Evolutionary conservation across 129 eudicot species (phyloP), one percentile per base, ranked within the genome.

Genomic region (Chrysanthemum makinoi): DNA sequence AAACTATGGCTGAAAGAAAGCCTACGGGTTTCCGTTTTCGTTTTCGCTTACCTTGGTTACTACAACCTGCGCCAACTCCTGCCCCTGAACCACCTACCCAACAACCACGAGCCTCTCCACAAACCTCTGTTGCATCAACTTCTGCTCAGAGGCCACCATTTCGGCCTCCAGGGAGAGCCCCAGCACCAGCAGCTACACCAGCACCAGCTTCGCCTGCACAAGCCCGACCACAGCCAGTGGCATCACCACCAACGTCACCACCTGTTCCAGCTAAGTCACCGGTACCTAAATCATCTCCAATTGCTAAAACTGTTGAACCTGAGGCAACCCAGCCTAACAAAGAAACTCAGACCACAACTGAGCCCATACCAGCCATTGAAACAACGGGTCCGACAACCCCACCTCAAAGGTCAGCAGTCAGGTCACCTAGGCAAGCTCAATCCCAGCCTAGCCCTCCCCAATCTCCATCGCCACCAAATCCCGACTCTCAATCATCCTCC

Each of bases 21-120:
- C 69, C 82, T 24, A 22, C 66, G 26, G 81, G 77, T 10, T 86
- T 86, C 72, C 88, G 88, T 28, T 87, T 85, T 72, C 88, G 88
- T 28, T 87, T 85, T 72, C 85, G 96, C 35, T 74, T 87, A 13
- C 88, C 96, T 43, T 89, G 86, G 84, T 76, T 76, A 52, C 72
- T 75, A 66, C 70, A 81, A 28, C 77, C 86, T 16, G 75, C 72
- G 47, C 62, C 78, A 57, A 50, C 89, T 18, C 71, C 82, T 22
- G 28, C 78, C 72, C 51, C 46, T 20, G 76, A 47, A 33, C 66
- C 69, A n/a, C 57, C 80, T 33, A 44, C 52, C 33, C 58, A 62
- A 13, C 20, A 62, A 46, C 83, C 77, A 48, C 70, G 69, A 20
- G 47, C 50, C 78, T 57, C 80, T 78, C 70, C 70, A 48, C 79